phyloP scores from a whole-genome alignment of 2,329 filamentous ascomycete species.

The Pseudocercospora crystallina region DNA sequence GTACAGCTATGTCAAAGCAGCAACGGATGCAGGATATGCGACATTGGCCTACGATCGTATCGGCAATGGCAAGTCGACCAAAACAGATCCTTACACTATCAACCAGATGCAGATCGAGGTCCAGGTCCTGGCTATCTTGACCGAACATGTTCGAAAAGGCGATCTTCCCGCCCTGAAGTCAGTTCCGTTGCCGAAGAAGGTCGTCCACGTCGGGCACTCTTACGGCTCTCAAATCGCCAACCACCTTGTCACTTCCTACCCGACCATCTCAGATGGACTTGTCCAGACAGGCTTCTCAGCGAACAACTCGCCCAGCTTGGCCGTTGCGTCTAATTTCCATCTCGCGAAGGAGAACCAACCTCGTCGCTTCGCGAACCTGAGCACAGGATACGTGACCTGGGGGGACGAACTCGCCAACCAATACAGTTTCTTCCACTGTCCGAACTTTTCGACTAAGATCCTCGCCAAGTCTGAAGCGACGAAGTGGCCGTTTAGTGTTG shows the following conservation, averaged over 20 bases:
- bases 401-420: constrained; percentile 26
- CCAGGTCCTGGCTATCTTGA: constrained; percentile 16
- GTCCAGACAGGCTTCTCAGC: constrained; percentile 25
- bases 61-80: constrained; percentile 19
- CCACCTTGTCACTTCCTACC: constrained; percentile 9
- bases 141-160: constrained; percentile 16
- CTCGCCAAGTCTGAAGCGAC: constrained; percentile 33
- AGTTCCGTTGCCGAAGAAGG: constrained; percentile 11
- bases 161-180: constrained; percentile 8
- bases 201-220: constrained; percentile 25
- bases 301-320: not conserved
- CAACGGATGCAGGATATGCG: constrained; percentile 17
- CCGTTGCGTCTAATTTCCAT: constrained; percentile 12
- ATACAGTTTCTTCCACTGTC: constrained; percentile 36
- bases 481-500: constrained; percentile 38
- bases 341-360: constrained; percentile 20
- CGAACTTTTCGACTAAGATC: constrained; percentile 31
- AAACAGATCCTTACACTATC: constrained; percentile 18
- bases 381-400: constrained; percentile 20
- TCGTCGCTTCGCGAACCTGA: constrained; percentile 10
- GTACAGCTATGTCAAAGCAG: constrained; percentile 22
- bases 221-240: constrained; percentile 19
- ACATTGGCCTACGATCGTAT: constrained; percentile 24
- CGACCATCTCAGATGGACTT: constrained; percentile 18
- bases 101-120: constrained; percentile 18